Percentiles rank a stretch among this genome's conserved stretches.
These are phyloP conservation scores for Blastocystis sp. DNA, from an alignment of 352 stramenopile genomes.

Conservation along the genomic window DNA sequence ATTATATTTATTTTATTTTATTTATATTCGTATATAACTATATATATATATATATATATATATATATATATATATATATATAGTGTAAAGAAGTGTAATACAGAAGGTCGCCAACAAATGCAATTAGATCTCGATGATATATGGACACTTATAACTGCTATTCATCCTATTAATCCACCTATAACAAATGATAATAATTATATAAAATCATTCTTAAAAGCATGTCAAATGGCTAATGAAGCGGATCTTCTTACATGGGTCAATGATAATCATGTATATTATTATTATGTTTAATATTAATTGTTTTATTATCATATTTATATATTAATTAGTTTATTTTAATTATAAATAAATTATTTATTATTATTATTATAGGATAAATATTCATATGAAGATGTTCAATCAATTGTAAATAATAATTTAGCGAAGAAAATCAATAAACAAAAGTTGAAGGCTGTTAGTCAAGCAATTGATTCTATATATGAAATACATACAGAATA, in stretches of 20 bases:
- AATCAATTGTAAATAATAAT: conserved; percentile 26
- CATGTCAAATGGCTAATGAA: conserved; percentile 25
- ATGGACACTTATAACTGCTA: conserved; percentile 10
- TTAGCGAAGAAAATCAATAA: conserved; percentile 35
- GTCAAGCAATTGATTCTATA: not conserved
- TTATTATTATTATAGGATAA: too few relatives aligned
- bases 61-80: conserved; percentile 5
- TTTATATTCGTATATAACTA: conserved; percentile 1
- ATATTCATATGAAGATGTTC: conserved; percentile 7
- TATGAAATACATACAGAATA: too few relatives aligned
- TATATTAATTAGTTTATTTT: too few relatives aligned
- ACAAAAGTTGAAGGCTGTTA: conserved; percentile 22
- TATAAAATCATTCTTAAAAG: conserved; percentile 18
- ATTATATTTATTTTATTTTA: conserved; percentile 23
- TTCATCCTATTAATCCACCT: conserved; percentile 22
- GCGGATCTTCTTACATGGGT: conserved; percentile 21
- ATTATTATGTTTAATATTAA: too few relatives aligned
- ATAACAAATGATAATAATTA: conserved; percentile 33
- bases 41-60: conserved; percentile 2
- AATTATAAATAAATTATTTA: too few relatives aligned
- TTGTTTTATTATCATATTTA: too few relatives aligned
- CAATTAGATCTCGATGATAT: conserved; percentile 6
- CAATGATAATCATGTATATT: conserved; percentile 25
- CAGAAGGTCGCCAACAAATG: conserved; percentile 33
- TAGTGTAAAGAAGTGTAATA: conserved; percentile 30